Evolutionary conservation across 345 rosid genomes (phyloP), one percentile per base, ranked within the genome.

Genomic region (Corymbia maculata): DNA sequence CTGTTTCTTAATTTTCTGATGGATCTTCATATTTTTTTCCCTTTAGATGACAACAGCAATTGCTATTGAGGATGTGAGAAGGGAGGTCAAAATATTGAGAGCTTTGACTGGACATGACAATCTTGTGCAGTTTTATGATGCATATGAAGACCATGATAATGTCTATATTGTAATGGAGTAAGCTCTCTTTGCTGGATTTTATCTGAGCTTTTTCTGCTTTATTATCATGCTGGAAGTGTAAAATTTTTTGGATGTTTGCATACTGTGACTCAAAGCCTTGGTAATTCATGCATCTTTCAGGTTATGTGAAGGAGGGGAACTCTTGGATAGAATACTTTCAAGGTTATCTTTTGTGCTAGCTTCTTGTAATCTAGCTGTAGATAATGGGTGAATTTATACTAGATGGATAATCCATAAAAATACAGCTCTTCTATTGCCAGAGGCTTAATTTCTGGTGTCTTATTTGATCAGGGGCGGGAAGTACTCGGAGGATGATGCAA

Each of bases 151-250:
- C 89, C 93, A 91, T 52, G 98, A 96, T 86, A 96, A 96, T 59
- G 99, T 98, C 86, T 98, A 95, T 80, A 93, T 98, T 88, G 99
- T 97, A 52, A 98, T 96, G 99, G 99, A 98, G 99, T 98, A 97
- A 97, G 98, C 85, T 45, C 30, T 19, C 44, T 50, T 11, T 49
- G 13, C 47, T 87, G 82, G 49, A 75, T 47, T 75, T 75, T 36
- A 75, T 36, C 47, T 75, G 49, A 75, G 82, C 49, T 19, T 17
- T 57, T 57, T 75, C 82, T 70, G 42, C 47, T 36, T 70, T 70
- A 36, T 70, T 70, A 9, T 70, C 82, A 70, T 70, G 82, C 36
- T 9, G 4, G 49, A 19, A 42, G 82, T 75, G 82, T 75, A 75
- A 36, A 36, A 4, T 36, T 2, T 75, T 36, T 36, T 19, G 82